Evolutionary conservation across 2,329 filamentous ascomycete species (phyloP).

Genomic region (Dothideomycetes sp.): DNA sequence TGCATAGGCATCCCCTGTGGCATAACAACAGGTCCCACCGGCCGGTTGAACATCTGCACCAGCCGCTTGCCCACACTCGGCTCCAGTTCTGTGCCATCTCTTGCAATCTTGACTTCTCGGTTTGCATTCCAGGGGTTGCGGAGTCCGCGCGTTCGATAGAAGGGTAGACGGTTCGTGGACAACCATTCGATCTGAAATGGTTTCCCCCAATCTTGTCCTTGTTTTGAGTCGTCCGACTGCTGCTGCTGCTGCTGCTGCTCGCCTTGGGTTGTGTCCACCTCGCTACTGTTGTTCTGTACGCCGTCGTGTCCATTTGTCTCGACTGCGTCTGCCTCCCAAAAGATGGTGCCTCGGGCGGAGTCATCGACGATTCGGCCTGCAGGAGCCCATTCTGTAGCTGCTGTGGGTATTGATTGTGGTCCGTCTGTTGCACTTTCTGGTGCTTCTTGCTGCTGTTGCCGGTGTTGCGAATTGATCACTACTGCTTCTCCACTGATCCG

Average conservation of each 20-base stretch:
- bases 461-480: constrained; percentile 36
- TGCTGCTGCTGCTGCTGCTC: constrained; percentile 16
- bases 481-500: constrained; percentile 64
- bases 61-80: constrained; percentile 67
- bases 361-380: constrained; percentile 85
- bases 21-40: neutral
- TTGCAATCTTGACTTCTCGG: constrained; percentile 87
- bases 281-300: too few relatives aligned
- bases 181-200: constrained; percentile 89
- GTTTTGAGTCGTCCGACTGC: constrained; percentile 29
- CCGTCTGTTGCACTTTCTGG: constrained; percentile 50
- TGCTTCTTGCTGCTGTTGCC: constrained; percentile 26
- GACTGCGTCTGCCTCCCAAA: constrained; percentile 65
- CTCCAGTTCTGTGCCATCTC: constrained; percentile 89
- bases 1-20: neutral
- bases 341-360: constrained; percentile 85
- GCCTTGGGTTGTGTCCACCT: too few relatives aligned
- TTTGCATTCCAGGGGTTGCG: constrained; percentile 94
- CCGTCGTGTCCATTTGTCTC: constrained; percentile 12
- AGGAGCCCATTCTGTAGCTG: constrained; percentile 66
- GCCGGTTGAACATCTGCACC: constrained; percentile 61
- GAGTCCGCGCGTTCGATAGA: constrained; percentile 77
- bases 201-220: constrained; percentile 66
- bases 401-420: constrained; percentile 69
- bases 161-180: constrained; percentile 71